Conservation (phyloP, 768 basidiomycete species). For the Tephrocybe sp. region DNA sequence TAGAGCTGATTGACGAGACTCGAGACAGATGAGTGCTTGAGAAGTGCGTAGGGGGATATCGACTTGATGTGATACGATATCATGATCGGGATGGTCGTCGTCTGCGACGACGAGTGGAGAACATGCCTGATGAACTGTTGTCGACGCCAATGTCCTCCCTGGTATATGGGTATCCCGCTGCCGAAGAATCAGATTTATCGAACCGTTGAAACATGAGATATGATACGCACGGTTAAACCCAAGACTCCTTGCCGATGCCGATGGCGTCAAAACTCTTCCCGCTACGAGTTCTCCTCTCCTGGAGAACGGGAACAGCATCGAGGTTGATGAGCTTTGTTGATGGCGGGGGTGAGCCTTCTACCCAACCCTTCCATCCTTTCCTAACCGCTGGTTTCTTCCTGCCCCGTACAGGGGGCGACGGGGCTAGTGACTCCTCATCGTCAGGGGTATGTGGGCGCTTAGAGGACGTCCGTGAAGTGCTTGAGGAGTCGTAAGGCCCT, state of each 20-base stretch:
- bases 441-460: conserved; percentile 77
- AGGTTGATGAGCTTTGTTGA: conserved; percentile 81
- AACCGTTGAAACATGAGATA: conserved; percentile 42
- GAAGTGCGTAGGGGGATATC: conserved; percentile 9
- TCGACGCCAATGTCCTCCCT: conserved; percentile 22
- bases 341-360: conserved; percentile 80
- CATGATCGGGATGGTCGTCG: conserved; percentile 6
- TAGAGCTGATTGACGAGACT: conserved; percentile 1
- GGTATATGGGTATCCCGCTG: conserved; percentile 18
- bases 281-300: conserved; percentile 76
- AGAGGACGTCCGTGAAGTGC: conserved; percentile 74
- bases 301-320: conserved; percentile 66
- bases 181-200: conserved; percentile 39
- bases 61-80: conserved; percentile 8
- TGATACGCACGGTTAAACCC: conserved; percentile 60
- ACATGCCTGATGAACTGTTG: conserved; percentile 2
- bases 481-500: conserved; percentile 69
- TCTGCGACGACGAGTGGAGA: conserved; percentile 14
- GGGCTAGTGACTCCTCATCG: conserved; percentile 45
- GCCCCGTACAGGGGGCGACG: conserved; percentile 30
- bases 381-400: conserved; percentile 64
- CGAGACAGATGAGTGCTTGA: neutral
- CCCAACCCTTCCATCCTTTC: conserved; percentile 92
- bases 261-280: conserved; percentile 85
- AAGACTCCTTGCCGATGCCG: conserved; percentile 71